Evolutionary conservation across 805 yeast species (phyloP), one percentile per base, ranked within the genome.

Genomic region (Candida endomychidarum): DNA sequence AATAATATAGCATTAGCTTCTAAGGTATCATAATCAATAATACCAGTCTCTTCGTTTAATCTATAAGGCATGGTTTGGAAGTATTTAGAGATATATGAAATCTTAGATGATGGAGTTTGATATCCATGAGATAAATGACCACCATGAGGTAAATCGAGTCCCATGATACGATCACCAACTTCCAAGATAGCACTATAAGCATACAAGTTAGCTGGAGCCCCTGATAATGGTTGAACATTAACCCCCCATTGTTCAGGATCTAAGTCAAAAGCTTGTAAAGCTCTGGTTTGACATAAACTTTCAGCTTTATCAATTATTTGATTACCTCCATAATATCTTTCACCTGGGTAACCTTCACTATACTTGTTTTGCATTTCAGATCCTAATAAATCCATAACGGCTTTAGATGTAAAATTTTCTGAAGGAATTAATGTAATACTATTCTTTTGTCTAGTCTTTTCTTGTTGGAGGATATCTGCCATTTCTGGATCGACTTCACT

Each of bases 341-440:
- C 97, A 52, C 98, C 98, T 45, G 99, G 99, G 72, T 93, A 91
- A 48, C 99, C 99, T 72, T 93, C 99, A 27, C 97, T 89, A 74
- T 93, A 93, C 75, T 93, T 93, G 81, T 93, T 93, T 65, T 86
- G 86, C 96, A 93, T 88, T 63, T 95, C 96, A 37, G 98, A 84
- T 52, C 99, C 99, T 57, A 91, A 81, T 23, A 95, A 87, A 59
- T 93, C 98, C 72, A 91, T 86, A 34, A 93, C 99, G 29, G 98
- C 86, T 53, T 85, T 85, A 40, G 97, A 86, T 42, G 99, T 93
- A 75, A 91, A 90, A 70, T 93, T 93, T 74, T 93, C 99, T 40
- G 96, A 86, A 22, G 99, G 96, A 65, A 93, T 93, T 63, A 93
- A 78, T 34, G 87, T 91, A 54, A 93, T 84, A 31, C 97, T 90